These are phyloP conservation scores for Pyrenophora teres DNA, from an alignment of 2,329 filamentous ascomycete genomes.

Conservation along the genomic window DNA sequence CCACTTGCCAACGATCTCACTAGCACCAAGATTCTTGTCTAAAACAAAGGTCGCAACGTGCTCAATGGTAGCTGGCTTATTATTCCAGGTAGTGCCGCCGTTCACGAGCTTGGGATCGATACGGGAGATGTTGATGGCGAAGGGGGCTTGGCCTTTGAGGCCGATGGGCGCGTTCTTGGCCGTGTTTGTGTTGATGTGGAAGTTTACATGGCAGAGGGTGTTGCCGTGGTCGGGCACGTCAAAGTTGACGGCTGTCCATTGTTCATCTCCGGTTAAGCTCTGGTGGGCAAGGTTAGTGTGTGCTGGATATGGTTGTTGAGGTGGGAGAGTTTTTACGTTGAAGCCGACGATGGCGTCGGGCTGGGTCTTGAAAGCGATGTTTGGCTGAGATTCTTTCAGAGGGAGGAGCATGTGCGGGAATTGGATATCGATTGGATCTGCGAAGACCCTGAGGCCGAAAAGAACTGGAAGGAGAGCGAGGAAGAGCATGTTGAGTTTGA, in stretches of 20 bases:
- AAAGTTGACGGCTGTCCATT: slow-evolving; percentile 38
- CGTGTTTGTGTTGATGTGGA: slow-evolving; percentile 29
- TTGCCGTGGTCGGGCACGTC: slow-evolving; percentile 36
- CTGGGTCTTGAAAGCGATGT: slow-evolving; percentile 30
- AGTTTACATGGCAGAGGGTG: slow-evolving; percentile 30
- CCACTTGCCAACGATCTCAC: slow-evolving; percentile 14
- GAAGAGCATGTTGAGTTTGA: slow-evolving; percentile 30
- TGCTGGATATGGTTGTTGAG: background rate
- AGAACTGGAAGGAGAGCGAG: slow-evolving; percentile 24
- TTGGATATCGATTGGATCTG: slow-evolving; percentile 22
- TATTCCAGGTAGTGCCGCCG: slow-evolving; percentile 37
- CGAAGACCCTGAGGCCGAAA: slow-evolving; percentile 17
- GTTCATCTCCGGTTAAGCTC: slow-evolving; percentile 11
- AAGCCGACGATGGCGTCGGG: slow-evolving; percentile 27
- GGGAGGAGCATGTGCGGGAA: slow-evolving; percentile 46
- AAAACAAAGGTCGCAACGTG: slow-evolving; percentile 9
- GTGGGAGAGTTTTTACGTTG: slow-evolving; percentile 11
- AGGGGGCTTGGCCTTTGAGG: slow-evolving; percentile 26
- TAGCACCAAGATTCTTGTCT: background rate
- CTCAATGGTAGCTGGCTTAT: slow-evolving; percentile 19
- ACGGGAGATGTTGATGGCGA: slow-evolving; percentile 33
- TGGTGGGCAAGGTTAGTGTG: slow-evolving; percentile 7
- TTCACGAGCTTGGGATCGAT: slow-evolving; percentile 31
- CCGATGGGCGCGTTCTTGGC: slow-evolving; percentile 24
- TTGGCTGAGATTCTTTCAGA: slow-evolving; percentile 25